These are phyloP conservation scores for Discostella stelligera DNA, from an alignment of 352 stramenopile species.

Conservation along the genomic window DNA sequence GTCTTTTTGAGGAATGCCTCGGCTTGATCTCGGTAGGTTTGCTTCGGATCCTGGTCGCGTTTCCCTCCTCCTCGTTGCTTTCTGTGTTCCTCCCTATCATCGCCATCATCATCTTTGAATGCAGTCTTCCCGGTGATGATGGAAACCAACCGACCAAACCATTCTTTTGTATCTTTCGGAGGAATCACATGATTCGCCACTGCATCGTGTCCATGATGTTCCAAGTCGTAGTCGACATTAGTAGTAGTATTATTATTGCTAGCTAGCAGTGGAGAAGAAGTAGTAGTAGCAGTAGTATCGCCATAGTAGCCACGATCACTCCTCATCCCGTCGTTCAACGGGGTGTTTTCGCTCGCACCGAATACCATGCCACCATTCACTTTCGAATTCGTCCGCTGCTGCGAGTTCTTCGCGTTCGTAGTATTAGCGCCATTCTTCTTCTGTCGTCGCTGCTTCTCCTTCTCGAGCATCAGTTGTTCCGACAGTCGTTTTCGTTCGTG, in stretches of 20 bases:
- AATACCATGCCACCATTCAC: neutral
- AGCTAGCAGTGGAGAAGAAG: neutral
- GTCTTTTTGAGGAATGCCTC: constrained; percentile 33
- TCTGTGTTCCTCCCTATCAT: constrained; percentile 5
- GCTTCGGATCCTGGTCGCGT: constrained; percentile 19
- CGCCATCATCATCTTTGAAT: neutral
- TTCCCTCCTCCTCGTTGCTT: constrained; percentile 5
- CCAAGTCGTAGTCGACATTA: neutral
- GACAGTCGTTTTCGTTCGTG: constrained; percentile 37
- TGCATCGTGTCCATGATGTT: neutral
- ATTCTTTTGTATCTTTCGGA: constrained; percentile 1
- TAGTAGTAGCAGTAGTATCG: too few relatives aligned
- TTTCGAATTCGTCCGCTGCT: neutral
- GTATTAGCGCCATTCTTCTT: neutral
- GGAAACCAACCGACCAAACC: constrained; percentile 5
- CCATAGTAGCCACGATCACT: constrained; percentile 4
- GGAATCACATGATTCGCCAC: neutral
- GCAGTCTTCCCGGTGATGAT: neutral
- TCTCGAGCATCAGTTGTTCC: constrained; percentile 13
- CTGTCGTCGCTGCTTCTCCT: neutral
- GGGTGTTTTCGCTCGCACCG: neutral
- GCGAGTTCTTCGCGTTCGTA: neutral
- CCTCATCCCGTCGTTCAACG: neutral
- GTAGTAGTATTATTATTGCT: neutral
- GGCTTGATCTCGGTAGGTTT: constrained; percentile 28